Base-by-base conservation (phyloP, 345 rosid species). In the Litchi chinensis region DNA sequence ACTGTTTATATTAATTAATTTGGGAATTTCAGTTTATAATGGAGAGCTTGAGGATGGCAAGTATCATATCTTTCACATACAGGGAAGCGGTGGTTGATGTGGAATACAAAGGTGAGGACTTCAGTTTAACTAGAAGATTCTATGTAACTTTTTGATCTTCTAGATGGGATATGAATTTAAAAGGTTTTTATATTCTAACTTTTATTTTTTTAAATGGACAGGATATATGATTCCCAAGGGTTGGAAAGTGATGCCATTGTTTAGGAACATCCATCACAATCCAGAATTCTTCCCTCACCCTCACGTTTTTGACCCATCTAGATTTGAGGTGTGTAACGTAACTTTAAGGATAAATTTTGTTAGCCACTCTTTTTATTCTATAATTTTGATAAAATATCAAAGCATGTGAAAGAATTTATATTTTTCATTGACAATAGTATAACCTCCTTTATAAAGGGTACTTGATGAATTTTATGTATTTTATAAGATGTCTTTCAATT, bases 241-340 rank as follows among this genome's bases (percentile, higher is more conserved):
- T 54, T 96, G 99, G 99, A 96, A 96, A 84, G 99, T 96, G 82
- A 89, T 96, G 98, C 99, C 99, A 77, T 73, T 93, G 66, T 96
- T 96, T 87, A 87, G 99, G 90, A 94, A 91, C 82, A 96, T 94
- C 79, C 99, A 96, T 82, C 95, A 94, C 84, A 90, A 86, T 78
- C 91, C 93, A 18, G 91, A 91, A 43, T 83, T 89, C 74, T 96
- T 91, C 84, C 40, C 95, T 62, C 89, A 93, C 70, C 93, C 99
- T 63, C 85, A 91, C n/a, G 79, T 80, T 66, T 91, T 94, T 80
- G 91, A 93, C 72, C 97, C 98, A 62, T 92, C 95, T 43, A 91
- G 98, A 80, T 96, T 94, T 74, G 88, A 94, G 99, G 99, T 93
- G 70, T 22, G 71, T 26, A 21, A 18, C 0, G 5, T 64, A 22